phyloP scores from a whole-genome alignment of 1,284 basidiomycete genomes.

The Cryptococcus neoformans region DNA sequence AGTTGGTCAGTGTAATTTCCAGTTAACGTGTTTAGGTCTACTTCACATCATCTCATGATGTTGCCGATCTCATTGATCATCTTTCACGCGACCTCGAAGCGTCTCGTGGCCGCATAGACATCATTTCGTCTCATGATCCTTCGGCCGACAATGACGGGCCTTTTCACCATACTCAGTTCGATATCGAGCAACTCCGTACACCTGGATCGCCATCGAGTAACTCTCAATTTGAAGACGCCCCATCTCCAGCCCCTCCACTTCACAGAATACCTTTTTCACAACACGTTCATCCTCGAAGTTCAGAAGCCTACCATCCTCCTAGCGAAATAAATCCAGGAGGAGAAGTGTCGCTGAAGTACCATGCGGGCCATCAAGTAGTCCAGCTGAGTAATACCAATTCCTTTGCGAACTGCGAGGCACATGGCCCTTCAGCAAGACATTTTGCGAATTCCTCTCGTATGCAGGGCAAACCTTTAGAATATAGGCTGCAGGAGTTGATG shows the following conservation, averaged over 20 bases:
- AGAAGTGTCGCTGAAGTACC: not conserved
- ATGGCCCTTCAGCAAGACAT: conserved; percentile 25
- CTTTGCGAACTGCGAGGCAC: not conserved
- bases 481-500: conserved; percentile 42
- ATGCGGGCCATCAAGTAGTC: not conserved
- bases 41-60: conserved; percentile 38
- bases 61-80: conserved; percentile 46
- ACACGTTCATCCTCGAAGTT: too few species aligned
- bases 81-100: conserved; percentile 30
- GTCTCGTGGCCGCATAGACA: conserved; percentile 39
- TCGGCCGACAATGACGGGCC: conserved; percentile 2
- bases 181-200: not conserved
- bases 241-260: conserved; percentile 16
- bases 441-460: conserved; percentile 22
- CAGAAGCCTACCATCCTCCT: too few species aligned
- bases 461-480: conserved; percentile 30
- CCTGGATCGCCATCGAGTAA: conserved; percentile 9
- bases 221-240: conserved; percentile 30
- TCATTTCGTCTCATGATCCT: conserved; percentile 11
- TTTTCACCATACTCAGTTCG: conserved; percentile 2
- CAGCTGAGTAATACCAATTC: not conserved
- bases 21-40: conserved; percentile 25
- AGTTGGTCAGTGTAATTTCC: too few species aligned
- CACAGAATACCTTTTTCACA: not conserved
- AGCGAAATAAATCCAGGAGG: too few species aligned